Evolutionary conservation across 305 asterid species (phyloP), one percentile per base, ranked within the genome.

Genomic region (Nicotiana rustica): DNA sequence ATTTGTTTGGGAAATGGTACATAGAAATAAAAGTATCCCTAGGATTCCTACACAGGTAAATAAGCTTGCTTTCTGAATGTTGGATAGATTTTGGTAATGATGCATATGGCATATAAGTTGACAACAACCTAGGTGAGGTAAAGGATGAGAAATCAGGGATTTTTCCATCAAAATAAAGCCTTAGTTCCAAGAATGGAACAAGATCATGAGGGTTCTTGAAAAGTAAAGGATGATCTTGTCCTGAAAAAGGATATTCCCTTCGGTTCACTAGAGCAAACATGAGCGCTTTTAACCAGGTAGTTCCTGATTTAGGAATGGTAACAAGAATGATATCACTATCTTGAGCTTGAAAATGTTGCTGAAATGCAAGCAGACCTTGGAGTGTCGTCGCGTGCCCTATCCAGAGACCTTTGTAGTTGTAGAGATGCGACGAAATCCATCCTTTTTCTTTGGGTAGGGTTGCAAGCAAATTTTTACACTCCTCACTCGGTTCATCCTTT

Each of bases 181-280:
- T 73, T 56, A 76, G 62, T 65, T 92, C 97, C 25, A 91, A 67
- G 29, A 84, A 87, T 0, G 91, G 97, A 10, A 91, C 88, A 12
- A 90, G 92, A 5, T 85, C 85, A 65, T 91, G 97, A 31, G 97
- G 97, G 62, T 84, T 91, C 10, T 62, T 6, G 29, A 55, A 9
- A 62, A 67, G 15, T 14, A 92, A 55, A 21, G 90, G 94, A 87
- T 88, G 92, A 49, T 35, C 12, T 29, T 79, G 35, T 13, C 81
- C 4, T 2, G 4, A 36, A 3, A n/a, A 0, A 2, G 86, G 86
- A 49, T 70, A 15, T 2, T 14, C 60, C 0, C 29, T 15, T 5
- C 93, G 89, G 64, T 90, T 86, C 9, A 86, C 14, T 3, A 90
- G 21, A 44, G 35, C 14, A 12, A 85, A 82, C 15, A 78, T 1